Percentiles rank a stretch among this genome's conserved stretches.
Evolutionary conservation across 2,329 filamentous ascomycete species (phyloP).

Genomic region (Aspergillus japonicus): DNA sequence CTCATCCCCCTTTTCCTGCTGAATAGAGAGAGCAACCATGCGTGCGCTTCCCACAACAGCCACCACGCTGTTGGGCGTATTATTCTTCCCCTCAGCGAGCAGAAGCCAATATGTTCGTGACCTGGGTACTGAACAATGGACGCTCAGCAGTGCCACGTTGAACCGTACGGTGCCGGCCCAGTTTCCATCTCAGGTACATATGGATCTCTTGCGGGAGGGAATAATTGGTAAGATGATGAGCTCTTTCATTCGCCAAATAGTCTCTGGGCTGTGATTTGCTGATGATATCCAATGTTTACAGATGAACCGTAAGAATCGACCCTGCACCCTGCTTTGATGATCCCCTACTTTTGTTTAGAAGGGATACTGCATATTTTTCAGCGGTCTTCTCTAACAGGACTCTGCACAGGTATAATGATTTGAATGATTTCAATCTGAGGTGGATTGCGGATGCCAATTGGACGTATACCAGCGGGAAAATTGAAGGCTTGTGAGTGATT

Average conservation of each 20-base stretch:
- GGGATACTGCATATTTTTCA: constrained; percentile 5
- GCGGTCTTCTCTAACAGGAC: background rate
- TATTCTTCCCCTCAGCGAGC: background rate
- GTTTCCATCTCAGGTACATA: constrained; percentile 59
- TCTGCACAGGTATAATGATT: constrained; percentile 47
- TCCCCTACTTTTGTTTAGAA: background rate
- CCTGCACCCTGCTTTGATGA: background rate
- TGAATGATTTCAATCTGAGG: constrained; percentile 60
- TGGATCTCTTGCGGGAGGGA: constrained; percentile 56
- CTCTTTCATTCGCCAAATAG: constrained; percentile 18
- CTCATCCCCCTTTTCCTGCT: background rate
- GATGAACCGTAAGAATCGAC: constrained; percentile 33
- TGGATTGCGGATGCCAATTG: constrained; percentile 61
- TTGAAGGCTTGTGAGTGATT: constrained; percentile 43
- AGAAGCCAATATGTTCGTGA: constrained; percentile 38
- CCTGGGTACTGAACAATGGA: constrained; percentile 46
- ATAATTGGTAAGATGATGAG: constrained; percentile 48
- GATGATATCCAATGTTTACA: constrained; percentile 9
- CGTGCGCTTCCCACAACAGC: background rate
- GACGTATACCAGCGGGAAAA: constrained; percentile 56
- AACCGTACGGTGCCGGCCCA: constrained; percentile 56
- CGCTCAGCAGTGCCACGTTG: constrained; percentile 44
- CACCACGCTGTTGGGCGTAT: background rate
- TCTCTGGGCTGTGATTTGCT: background rate
- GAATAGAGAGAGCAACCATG: too few relatives aligned